Percentiles rank a stretch among this genome's conserved stretches.
Evolutionary conservation across 331 rosid species (phyloP).

Genomic region (Arachis monticola): DNA sequence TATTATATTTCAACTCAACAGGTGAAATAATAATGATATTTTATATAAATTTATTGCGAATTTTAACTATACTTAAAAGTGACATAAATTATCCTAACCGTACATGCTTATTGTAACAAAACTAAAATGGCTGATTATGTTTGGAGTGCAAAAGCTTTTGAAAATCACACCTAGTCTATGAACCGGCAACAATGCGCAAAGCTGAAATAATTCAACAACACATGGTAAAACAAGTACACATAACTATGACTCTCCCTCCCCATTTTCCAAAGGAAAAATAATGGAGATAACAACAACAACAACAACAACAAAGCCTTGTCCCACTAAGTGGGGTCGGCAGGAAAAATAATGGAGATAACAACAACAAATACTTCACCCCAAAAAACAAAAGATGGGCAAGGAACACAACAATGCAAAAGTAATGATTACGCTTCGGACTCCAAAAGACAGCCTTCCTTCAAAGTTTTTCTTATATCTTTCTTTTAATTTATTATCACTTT

Average conservation of each 20-base stretch:
- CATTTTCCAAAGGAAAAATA: not conserved
- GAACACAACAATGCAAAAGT: conserved; percentile 11
- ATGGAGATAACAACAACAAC: too few relatives aligned
- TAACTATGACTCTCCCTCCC: not conserved
- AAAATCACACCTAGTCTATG: not conserved
- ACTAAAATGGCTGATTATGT: not conserved
- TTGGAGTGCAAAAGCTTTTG: conserved; percentile 4
- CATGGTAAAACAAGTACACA: not conserved
- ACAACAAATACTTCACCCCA: not conserved
- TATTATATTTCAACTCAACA: too few relatives aligned
- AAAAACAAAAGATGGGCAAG: conserved; percentile 2
- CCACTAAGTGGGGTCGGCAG: too few relatives aligned
- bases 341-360: not conserved
- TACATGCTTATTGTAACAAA: not conserved
- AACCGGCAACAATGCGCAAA: not conserved
- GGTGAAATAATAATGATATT: too few relatives aligned
- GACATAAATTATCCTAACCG: too few relatives aligned
- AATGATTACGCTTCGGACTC: conserved; percentile 17
- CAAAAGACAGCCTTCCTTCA: not conserved
- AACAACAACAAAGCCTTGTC: too few relatives aligned
- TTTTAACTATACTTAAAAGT: too few relatives aligned
- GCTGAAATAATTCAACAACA: not conserved
- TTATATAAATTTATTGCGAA: too few relatives aligned
- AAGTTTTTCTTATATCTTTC: conserved; percentile 7
- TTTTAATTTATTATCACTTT: not conserved